Evolutionary conservation across 176 grass and related monocot species (phyloP), one percentile per base, ranked within the genome.

Genomic region (Pharus latifolius): DNA sequence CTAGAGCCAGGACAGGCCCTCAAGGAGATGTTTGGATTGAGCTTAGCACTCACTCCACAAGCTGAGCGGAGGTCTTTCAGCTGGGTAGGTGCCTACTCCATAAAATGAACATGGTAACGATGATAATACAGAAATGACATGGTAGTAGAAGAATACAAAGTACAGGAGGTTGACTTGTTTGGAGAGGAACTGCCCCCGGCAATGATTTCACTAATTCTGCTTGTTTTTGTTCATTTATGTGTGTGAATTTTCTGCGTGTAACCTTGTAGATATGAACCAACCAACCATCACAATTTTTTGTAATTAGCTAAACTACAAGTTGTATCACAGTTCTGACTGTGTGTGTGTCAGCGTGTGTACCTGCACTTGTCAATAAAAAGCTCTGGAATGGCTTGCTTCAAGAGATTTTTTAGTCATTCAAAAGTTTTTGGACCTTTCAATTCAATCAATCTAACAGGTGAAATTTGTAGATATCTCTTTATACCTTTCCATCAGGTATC

Each of bases 11-110:
- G 60, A 18, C 81, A 80, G 19, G 75, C 78, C 15, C 77, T 88
- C 16, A 93, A 94, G 82, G 89, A 94, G 62, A 94, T 98, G 95
- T 87, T 98, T 46, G 90, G 88, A 60, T 80, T 98, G 34, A 86
- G 88, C 49, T 91, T 98, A 60, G 71, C 73, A 15, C 69, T 90
- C 27, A 85, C 70, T 20, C 81, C 56, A 16, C 70, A 41, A 7
- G 26, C 40, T 31, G 83, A 82, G 13, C 78, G 82, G 20, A 67
- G 84, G 65, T 85, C 84, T 14, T 93, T 86, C 24, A 56, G 81
- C 54, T 73, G 85, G 48, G 56, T 75, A 41, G 74, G 60, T 8
- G 69, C 60, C 16, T 66, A 76, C 67, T 65, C 73, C 24, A 2
- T 46, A 46, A 68, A 24, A 49, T 49, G 60, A 65, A 74, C 43